A percentile compares a stretch with the other conserved stretches of the same genome.
Evolutionary conservation across 1,284 basidiomycete genomes (phyloP).

Genomic region (Rhodotorula sp.): DNA sequence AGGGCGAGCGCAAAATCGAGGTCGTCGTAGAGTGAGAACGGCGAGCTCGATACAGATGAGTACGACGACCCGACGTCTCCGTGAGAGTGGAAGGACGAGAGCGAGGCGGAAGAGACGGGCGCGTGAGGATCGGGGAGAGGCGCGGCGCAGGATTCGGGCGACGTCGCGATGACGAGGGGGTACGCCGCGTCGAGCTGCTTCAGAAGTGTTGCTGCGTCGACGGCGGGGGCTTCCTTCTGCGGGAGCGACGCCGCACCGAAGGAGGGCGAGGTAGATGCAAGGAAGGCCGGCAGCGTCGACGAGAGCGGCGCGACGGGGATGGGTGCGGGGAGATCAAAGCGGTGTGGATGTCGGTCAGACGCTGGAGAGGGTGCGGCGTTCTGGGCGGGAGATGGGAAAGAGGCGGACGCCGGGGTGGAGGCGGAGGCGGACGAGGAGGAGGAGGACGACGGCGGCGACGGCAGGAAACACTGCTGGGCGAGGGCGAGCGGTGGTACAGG

Average conservation of each 20-base stretch:
- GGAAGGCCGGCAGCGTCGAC: neutral
- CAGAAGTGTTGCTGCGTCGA: too few relatives aligned
- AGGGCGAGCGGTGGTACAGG: neutral
- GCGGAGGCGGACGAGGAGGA: neutral
- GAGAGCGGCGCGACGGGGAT: neutral
- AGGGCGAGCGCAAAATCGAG: neutral
- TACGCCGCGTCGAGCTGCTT: too few relatives aligned
- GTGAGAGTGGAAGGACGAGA: neutral
- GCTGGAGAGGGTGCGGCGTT: too few relatives aligned
- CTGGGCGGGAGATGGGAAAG: neutral
- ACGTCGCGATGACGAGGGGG: too few relatives aligned
- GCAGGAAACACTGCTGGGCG: neutral
- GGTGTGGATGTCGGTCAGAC: neutral
- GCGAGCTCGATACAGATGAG: neutral
- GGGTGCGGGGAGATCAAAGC: neutral
- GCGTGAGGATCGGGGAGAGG: neutral
- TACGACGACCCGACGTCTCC: neutral
- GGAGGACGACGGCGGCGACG: neutral
- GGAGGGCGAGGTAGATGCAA: neutral
- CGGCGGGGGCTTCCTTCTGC: too few relatives aligned
- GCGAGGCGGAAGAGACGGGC: neutral
- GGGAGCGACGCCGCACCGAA: neutral
- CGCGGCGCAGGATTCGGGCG: neutral
- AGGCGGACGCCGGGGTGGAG: too few relatives aligned
- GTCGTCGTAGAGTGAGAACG: conserved; percentile 13